Conservation (phyloP, 2,329 filamentous ascomycete genomes). For the Neopestalotiopsis clavispora region DNA sequence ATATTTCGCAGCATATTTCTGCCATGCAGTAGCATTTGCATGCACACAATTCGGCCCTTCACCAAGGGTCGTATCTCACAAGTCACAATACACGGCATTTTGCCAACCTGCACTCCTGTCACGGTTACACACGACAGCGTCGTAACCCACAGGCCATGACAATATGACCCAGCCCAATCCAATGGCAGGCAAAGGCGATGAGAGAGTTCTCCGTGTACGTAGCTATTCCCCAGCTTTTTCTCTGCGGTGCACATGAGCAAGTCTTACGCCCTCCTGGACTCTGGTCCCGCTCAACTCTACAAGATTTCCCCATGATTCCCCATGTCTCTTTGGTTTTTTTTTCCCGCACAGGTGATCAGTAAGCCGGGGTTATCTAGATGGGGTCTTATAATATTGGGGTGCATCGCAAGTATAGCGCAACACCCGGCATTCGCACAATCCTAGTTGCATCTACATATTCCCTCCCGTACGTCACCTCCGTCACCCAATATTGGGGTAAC, state of each 20-base stretch:
- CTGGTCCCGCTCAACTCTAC: background rate
- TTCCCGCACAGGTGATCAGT: background rate
- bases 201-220: too few species aligned
- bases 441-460: background rate
- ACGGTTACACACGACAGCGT: background rate
- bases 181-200: too few species aligned
- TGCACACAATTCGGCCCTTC: background rate
- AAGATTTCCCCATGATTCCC: background rate
- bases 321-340: background rate
- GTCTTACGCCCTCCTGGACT: background rate
- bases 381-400: background rate
- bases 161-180: background rate
- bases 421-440: background rate
- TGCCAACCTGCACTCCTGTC: background rate
- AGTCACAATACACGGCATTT: background rate
- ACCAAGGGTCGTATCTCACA: background rate
- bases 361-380: background rate
- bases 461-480: background rate
- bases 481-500: background rate
- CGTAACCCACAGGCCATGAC: background rate
- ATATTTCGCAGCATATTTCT: background rate
- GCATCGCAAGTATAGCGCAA: background rate
- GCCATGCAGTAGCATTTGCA: background rate
- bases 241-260: background rate
- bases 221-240: too few species aligned